Evolutionary conservation across 106 monocot genomes (phyloP).

Genomic region (Dendrobium catenatum): DNA sequence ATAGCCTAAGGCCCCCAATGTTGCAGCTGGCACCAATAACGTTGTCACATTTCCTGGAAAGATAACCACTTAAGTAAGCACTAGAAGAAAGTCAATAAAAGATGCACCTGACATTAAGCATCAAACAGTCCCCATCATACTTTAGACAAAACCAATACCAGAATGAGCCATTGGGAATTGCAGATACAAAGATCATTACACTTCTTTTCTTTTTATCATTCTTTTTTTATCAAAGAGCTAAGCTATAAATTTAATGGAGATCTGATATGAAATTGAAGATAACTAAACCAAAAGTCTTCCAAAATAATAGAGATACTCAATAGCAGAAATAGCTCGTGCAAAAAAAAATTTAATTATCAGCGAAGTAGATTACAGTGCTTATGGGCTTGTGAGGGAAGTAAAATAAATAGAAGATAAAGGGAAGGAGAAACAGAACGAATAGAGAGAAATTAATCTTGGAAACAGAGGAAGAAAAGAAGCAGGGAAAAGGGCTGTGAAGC

Average conservation of each 20-base stretch:
- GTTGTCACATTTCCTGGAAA: conserved; percentile 49
- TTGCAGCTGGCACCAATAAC: conserved; percentile 68
- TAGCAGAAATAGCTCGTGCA: too few relatives aligned
- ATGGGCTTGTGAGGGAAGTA: too few relatives aligned
- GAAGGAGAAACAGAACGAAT: too few relatives aligned
- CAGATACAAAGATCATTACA: neutral
- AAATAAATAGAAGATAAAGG: too few relatives aligned
- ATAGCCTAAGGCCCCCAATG: conserved; percentile 69
- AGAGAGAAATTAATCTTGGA: too few relatives aligned
- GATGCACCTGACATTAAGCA: neutral
- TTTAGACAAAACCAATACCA: neutral
- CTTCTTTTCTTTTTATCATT: neutral
- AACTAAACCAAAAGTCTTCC: neutral
- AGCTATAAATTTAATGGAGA: neutral
- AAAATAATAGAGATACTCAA: neutral
- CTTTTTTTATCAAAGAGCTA: neutral
- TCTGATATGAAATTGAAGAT: neutral
- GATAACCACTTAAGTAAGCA: conserved; percentile 10
- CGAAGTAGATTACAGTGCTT: too few relatives aligned
- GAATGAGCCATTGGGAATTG: neutral
- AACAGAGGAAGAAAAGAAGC: too few relatives aligned
- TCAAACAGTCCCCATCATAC: neutral
- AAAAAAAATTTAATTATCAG: too few relatives aligned
- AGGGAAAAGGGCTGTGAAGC: too few relatives aligned
- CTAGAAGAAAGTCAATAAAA: neutral